These are phyloP conservation scores for Agastache rugosa DNA, from an alignment of 257 asterid genomes.

Conservation along the genomic window DNA sequence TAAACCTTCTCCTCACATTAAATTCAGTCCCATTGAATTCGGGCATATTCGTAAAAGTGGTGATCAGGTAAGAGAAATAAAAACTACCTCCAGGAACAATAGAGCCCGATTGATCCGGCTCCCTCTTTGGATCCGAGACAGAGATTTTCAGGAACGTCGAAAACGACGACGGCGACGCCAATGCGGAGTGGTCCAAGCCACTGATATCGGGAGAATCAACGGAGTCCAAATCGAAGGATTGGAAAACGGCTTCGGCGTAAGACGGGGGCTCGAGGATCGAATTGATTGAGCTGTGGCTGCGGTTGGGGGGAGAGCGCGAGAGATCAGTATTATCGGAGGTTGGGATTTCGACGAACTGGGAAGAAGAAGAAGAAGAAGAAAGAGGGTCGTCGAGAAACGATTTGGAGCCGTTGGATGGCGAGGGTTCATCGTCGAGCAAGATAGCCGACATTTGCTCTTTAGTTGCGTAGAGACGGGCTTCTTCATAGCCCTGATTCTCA, in stretches of 20 bases:
- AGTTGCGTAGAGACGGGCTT: constrained; percentile 56
- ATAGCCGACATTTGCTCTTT: constrained; percentile 68
- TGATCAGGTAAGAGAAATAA: constrained; percentile 72
- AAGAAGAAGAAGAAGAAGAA: constrained; percentile 53
- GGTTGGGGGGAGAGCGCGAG: constrained; percentile 48
- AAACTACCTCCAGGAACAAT: constrained; percentile 70
- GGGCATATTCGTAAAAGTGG: constrained; percentile 76
- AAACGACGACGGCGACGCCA: constrained; percentile 45
- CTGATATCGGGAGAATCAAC: constrained; percentile 47
- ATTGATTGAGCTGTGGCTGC: constrained; percentile 53
- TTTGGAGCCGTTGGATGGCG: constrained; percentile 50
- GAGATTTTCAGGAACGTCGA: constrained; percentile 61
- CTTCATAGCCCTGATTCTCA: constrained; percentile 65
- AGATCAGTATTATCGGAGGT: constrained; percentile 50
- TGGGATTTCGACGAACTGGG: constrained; percentile 62
- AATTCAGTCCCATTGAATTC: constrained; percentile 73
- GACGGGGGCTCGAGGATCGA: constrained; percentile 98
- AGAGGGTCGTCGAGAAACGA: constrained; percentile 56
- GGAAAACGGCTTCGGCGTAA: constrained; percentile 92
- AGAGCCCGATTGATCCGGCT: constrained; percentile 70
- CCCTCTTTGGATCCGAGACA: constrained; percentile 85
- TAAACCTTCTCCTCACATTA: constrained; percentile 88
- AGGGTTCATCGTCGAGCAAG: constrained; percentile 55
- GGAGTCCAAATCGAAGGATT: constrained; percentile 74
- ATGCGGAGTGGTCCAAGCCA: constrained; percentile 59